These are phyloP conservation scores for Rhytidhysteron rufulum DNA, from an alignment of 2,329 filamentous ascomycete species.

Conservation along the genomic window DNA sequence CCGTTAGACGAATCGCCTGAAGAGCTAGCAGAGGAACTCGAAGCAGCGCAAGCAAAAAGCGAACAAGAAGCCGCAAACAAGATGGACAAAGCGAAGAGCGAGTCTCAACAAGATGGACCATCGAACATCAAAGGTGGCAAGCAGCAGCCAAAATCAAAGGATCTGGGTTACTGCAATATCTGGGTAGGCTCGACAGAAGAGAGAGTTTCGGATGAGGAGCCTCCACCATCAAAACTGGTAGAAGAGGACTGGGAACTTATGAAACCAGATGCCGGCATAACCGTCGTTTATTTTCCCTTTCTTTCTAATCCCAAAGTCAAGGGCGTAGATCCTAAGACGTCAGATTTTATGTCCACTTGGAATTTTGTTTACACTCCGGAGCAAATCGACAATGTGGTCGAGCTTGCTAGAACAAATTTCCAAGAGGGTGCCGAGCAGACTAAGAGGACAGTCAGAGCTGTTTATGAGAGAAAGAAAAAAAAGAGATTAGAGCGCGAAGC, in stretches of 20 bases:
- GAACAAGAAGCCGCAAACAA: constrained; percentile 60
- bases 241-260: constrained; percentile 64
- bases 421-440: constrained; percentile 76
- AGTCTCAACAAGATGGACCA: constrained; percentile 14
- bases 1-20: constrained; percentile 55
- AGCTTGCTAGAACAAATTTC: constrained; percentile 82
- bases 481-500: constrained; percentile 53
- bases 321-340: constrained; percentile 76
- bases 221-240: constrained; percentile 52
- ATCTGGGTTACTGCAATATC: constrained; percentile 86
- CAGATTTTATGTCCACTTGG: constrained; percentile 92
- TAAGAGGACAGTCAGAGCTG: constrained; percentile 72
- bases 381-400: constrained; percentile 80
- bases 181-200: constrained; percentile 89
- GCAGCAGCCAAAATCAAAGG: constrained; percentile 18
- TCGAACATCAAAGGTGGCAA: constrained; percentile 22
- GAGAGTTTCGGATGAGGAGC: constrained; percentile 54
- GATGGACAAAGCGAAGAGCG: constrained; percentile 54
- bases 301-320: constrained; percentile 75
- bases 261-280: constrained; percentile 76
- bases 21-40: constrained; percentile 62
- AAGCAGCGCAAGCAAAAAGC: constrained; percentile 61
- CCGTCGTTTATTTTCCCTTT: constrained; percentile 87
- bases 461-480: constrained; percentile 88
- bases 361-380: constrained; percentile 95